Base-by-base conservation (phyloP, 2,329 filamentous ascomycete genomes). In the Apiospora rasikravindrae region DNA sequence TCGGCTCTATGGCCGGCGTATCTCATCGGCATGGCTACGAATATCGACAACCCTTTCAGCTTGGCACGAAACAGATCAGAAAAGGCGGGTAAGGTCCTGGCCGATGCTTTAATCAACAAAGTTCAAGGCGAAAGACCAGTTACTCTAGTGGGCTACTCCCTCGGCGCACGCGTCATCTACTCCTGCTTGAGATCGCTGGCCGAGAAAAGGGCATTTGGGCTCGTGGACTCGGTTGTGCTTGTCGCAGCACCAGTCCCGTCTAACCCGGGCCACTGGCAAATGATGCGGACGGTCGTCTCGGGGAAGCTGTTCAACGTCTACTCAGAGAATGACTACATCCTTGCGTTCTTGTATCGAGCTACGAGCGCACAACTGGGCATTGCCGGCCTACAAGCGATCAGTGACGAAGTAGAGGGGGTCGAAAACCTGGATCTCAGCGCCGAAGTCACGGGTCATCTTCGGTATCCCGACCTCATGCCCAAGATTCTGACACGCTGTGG, bases 301-400 rank as follows among this genome's bases (percentile, higher is more conserved):
- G 95, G 95, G 2, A 89, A 93, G 72, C 87, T 98, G 10, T 92
- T 97, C 77, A 98, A 98, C 77, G 94, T 96, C 11, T 98, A 92
- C 82, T 96, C 94, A 1, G 90, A 92, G 70, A 95, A 96, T 73
- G 95, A 98, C 81, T 93, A 94, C 78, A 91, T 98, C 44, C 89
- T 98, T 0, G 95, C 91, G 0, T 96, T 98, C 79, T 85, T 98
- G 24, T 98, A 98, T 81, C 91, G 95, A 64, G 92, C 94, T 2
- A 94, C 93, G 53, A 95, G 92, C 72, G 88, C 97, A 40, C 92
- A 96, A 75, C 88, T 93, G 53, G 95, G 95, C 4, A 90, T 98
- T 57, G 95, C 95, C 0, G 96, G 95, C 0, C 84, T 98, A 1
- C 93, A 98, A 79, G 87, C 90, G 44, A 89, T 97, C 33, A 77